Evolutionary conservation across 225 moss, liverwort and hornwort genomes (phyloP), one percentile per base, ranked within the genome.

Genomic region (Marchantia paleacea): DNA sequence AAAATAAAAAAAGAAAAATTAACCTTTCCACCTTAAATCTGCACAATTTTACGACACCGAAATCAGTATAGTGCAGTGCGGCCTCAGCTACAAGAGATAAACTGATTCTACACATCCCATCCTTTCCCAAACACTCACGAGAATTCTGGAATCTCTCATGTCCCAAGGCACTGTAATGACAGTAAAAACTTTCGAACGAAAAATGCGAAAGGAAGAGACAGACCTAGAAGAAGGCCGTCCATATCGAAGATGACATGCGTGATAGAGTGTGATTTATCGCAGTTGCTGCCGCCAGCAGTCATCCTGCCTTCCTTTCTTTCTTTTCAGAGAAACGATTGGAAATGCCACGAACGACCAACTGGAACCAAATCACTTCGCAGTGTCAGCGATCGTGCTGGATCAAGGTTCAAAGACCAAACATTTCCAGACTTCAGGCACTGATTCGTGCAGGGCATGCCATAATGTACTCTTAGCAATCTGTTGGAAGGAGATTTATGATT

Each of bases 201-300:
- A 39, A 47, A 22, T 18, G 26, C 64, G 54, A 78, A 52, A 51
- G 13, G 70, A 22, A 22, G 13, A 54, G 20, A 52, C 58, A 28
- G 26, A 94, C 96, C 96, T 86, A 95, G 29, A 39, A 99, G 92
- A 65, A 95, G 92, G 3, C 95, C 97, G 79, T 99, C 97, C 95
- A 95, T 99, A 81, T 99, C 97, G 84, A 99, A 99, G 20, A 99
- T 78, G 51, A 99, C 91, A 28, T 93, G 89, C 48, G 92, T 90
- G 80, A 95, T 88, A 6, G 65, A 25, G 68, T 29, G 3, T 29
- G 4, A 5, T 18, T 8, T 22, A 22, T 62, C 62, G 60, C 60
- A 19, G 18, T 67, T 67, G 4, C 29, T 28, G 67, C 12, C 7
- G 30, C 12, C 68, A 12, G 25, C 68, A 3, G 68, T 68, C 68